phyloP scores from a whole-genome alignment of 371 early-diverging fungal genomes.

The Mortierella sp. region DNA sequence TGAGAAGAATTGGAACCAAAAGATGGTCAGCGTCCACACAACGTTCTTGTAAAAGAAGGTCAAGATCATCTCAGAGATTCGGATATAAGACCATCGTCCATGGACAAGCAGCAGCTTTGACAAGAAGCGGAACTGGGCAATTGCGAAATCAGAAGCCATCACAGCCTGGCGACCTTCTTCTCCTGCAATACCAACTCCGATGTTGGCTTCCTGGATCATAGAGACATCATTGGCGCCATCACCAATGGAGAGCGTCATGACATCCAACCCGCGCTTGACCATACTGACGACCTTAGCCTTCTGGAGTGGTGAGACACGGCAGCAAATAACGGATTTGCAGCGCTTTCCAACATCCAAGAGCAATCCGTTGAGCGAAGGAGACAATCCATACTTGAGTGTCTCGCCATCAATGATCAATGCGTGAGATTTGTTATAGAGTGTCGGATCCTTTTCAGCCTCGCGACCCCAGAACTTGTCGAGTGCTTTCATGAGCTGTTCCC shows the following conservation, averaged over 20 bases:
- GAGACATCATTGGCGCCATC: conserved; percentile 96
- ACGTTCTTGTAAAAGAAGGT: conserved; percentile 87
- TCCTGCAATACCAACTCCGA: conserved; percentile 93
- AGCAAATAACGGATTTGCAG: conserved; percentile 84
- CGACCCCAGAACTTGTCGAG: conserved; percentile 56
- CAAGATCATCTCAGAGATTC: conserved; percentile 81
- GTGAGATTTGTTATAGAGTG: conserved; percentile 57
- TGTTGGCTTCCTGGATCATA: conserved; percentile 93
- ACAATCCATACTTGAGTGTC: conserved; percentile 84
- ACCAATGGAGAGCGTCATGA: conserved; percentile 87
- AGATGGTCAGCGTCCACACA: conserved; percentile 80
- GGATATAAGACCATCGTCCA: conserved; percentile 87
- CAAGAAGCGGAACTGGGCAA: conserved; percentile 87
- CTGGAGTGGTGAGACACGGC: conserved; percentile 91
- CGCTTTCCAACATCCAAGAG: conserved; percentile 76
- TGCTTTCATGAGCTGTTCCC: conserved; percentile 71
- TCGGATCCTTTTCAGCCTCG: conserved; percentile 52
- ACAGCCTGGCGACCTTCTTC: conserved; percentile 96
- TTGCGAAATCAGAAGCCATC: conserved; percentile 91
- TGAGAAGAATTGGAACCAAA: conserved; percentile 86
- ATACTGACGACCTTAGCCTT: conserved; percentile 87
- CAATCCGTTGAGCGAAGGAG: conserved; percentile 60
- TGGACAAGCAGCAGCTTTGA: conserved; percentile 81
- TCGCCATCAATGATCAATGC: conserved; percentile 94
- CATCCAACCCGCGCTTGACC: conserved; percentile 70